Conservation (phyloP, 1,139 yeast genomes). For the Yamadazyma sp. region DNA sequence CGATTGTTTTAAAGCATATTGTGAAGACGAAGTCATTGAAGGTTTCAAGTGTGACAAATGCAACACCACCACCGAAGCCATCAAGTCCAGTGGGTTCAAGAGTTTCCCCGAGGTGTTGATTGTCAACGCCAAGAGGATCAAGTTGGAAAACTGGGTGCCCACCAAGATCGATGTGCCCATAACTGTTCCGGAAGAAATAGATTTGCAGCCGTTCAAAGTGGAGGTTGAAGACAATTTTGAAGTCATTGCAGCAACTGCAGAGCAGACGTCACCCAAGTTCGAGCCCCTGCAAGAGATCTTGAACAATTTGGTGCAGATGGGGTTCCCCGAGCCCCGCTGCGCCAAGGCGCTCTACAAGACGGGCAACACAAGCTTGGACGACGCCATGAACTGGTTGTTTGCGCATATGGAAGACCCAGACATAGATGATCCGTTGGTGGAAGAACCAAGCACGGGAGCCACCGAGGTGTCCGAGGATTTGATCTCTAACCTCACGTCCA, state of each 20-base stretch:
- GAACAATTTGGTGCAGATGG: constrained; percentile 69
- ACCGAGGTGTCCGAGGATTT: constrained; percentile 36
- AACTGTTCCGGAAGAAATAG: constrained; percentile 50
- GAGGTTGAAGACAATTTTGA: constrained; percentile 41
- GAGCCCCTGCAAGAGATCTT: constrained; percentile 57
- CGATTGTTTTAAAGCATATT: constrained; percentile 49
- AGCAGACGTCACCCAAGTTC: constrained; percentile 33
- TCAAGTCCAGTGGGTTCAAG: constrained; percentile 50
- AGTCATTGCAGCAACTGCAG: constrained; percentile 18
- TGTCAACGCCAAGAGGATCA: constrained; percentile 76
- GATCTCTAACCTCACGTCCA: constrained; percentile 53
- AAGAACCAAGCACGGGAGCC: constrained; percentile 3
- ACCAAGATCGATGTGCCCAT: constrained; percentile 76
- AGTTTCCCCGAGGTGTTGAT: constrained; percentile 72
- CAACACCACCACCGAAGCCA: constrained; percentile 42
- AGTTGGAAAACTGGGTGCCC: constrained; percentile 89
- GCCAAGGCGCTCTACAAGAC: constrained; percentile 70
- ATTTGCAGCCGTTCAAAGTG: constrained; percentile 29
- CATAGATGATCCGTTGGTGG: constrained; percentile 56
- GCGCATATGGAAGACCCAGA: constrained; percentile 84
- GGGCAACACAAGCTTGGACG: constrained; percentile 66
- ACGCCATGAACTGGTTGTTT: constrained; percentile 89
- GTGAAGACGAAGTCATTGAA: constrained; percentile 59
- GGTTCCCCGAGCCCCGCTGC: constrained; percentile 73
- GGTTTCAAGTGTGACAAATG: constrained; percentile 68